Base-by-base conservation (phyloP, 2,329 filamentous ascomycete species). In the Pestalotiopsis sp. region DNA sequence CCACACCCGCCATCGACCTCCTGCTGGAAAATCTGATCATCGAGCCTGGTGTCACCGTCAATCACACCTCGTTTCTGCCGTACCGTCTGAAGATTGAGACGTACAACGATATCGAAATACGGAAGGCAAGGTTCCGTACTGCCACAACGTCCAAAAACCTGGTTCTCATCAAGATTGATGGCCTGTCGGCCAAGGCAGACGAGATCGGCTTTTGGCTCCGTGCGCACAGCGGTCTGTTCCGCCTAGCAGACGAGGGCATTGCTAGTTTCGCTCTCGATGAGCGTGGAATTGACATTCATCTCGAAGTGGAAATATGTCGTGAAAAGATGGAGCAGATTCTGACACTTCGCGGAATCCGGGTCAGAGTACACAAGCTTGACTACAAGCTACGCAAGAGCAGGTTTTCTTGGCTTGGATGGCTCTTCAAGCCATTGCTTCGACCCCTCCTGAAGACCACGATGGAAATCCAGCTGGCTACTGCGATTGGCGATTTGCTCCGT, bases 131-230 rank as follows among this genome's bases (percentile, higher is more conserved):
- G 6, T 88, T 92, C 84, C 79, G 89, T 63, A 95, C 92, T 0
- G 86, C 87, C 2, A 90, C 92, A 0, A 81, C 81, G 6, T 84
- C 91, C 67, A 91, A 89, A 27, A 94, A 93, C 0, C 84, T 92
- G 2, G 86, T 96, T 72, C 93, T 92, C 1, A 86, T 97, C 75
- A 93, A 92, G 71, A 82, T 97, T 52, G 91, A 94, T 71, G 95
- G 95, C 0, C 82, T 98, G 9, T 97, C 94, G 0, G 86, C 96
- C 66, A 90, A 92, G 56, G 95, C 95, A 2, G 90, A 95, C 27
- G 94, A 98, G 71, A 85, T 98, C 39, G 95, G 95, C 27, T 98
- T 95, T 82, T 97, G 95, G 90, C 83, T 98, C 39, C 92, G 92
- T 11, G 86, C 93, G 0, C 95, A 96, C 77, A 89, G 90, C 14